Evolutionary conservation across 2,329 filamentous ascomycete genomes (phyloP).

Genomic region (Tolypocladium endophyticum): DNA sequence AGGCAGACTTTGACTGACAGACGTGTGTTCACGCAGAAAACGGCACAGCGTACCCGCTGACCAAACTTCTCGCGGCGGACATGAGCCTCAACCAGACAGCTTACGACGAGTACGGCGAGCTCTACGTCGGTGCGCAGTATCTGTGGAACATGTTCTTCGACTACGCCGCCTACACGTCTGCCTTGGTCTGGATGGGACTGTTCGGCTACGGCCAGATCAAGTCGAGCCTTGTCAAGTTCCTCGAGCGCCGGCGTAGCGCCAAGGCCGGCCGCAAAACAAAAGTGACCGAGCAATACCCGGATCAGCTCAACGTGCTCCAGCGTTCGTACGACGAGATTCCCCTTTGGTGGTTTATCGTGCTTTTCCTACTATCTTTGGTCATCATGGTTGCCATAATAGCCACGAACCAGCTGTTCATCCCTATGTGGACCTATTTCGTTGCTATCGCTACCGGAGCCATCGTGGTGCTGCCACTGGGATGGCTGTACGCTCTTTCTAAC

Average conservation of each 20-base stretch:
- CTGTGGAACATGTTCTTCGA: constrained; percentile 51
- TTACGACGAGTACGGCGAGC: constrained; percentile 36
- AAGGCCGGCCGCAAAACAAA: constrained; percentile 12
- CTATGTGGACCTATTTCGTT: constrained; percentile 49
- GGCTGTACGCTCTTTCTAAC: constrained; percentile 50
- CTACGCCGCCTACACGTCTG: constrained; percentile 48
- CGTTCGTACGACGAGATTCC: constrained; percentile 48
- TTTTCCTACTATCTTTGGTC: constrained; percentile 38
- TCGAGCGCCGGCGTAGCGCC: constrained; percentile 18
- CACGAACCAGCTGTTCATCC: constrained; percentile 43
- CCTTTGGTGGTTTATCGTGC: constrained; percentile 42
- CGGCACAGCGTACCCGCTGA: constrained; percentile 23
- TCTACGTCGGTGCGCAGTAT: constrained; percentile 47
- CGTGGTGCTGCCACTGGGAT: constrained; percentile 46
- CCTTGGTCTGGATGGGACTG: constrained; percentile 46
- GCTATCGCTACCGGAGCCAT: constrained; percentile 43
- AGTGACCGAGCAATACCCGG: constrained; percentile 45
- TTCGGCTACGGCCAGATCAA: constrained; percentile 42
- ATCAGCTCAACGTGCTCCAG: constrained; percentile 49
- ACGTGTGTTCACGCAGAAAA: constrained; percentile 8
- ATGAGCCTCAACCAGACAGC: constrained; percentile 35
- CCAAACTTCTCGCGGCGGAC: constrained; percentile 20
- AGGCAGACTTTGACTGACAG: not conserved
- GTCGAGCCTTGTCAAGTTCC: constrained; percentile 31
- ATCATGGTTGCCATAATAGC: constrained; percentile 40